A percentile compares a stretch with the other conserved stretches of the same genome.
Evolutionary conservation across 1,284 basidiomycete species (phyloP).

Genomic region (Cutaneotrichosporon curvatum): DNA sequence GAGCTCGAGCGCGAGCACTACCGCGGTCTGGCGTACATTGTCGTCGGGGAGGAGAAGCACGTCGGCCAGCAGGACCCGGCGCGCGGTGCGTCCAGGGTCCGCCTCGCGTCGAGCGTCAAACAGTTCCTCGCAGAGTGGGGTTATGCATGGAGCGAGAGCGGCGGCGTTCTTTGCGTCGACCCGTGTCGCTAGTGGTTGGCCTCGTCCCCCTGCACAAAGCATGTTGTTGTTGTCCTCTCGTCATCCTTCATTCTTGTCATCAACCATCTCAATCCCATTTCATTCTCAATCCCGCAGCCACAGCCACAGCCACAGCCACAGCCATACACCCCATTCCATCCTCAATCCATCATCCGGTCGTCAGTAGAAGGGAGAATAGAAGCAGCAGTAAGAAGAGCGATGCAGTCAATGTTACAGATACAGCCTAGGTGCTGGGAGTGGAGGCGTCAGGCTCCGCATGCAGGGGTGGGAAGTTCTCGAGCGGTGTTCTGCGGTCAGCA

Average conservation of each 20-base stretch:
- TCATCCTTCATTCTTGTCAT: no score
- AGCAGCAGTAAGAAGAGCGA: no score
- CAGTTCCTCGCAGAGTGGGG: constrained; percentile 88
- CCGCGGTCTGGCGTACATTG: constrained; percentile 72
- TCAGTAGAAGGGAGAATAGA: no score
- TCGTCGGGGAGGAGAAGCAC: constrained; percentile 94
- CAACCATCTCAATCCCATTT: no score
- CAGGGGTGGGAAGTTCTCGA: constrained; percentile 40
- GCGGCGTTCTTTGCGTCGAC: constrained; percentile 83
- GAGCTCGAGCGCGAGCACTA: constrained; percentile 80
- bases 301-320: no score
- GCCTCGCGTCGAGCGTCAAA: constrained; percentile 73
- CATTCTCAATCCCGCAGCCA: no score
- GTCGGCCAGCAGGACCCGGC: constrained; percentile 76
- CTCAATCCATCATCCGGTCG: no score
- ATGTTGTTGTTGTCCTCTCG: no score
- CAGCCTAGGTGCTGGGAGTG: neutral
- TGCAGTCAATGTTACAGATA: no score
- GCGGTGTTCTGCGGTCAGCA: constrained; percentile 23
- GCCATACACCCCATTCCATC: no score
- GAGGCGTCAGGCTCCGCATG: constrained; percentile 22
- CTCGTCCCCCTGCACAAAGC: no score
- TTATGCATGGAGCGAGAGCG: constrained; percentile 90
- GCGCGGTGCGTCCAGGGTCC: constrained; percentile 70
- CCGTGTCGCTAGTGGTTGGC: constrained; percentile 22